Conservation (phyloP, 2,329 filamentous ascomycete genomes). For the Anisogramma anomala region DNA sequence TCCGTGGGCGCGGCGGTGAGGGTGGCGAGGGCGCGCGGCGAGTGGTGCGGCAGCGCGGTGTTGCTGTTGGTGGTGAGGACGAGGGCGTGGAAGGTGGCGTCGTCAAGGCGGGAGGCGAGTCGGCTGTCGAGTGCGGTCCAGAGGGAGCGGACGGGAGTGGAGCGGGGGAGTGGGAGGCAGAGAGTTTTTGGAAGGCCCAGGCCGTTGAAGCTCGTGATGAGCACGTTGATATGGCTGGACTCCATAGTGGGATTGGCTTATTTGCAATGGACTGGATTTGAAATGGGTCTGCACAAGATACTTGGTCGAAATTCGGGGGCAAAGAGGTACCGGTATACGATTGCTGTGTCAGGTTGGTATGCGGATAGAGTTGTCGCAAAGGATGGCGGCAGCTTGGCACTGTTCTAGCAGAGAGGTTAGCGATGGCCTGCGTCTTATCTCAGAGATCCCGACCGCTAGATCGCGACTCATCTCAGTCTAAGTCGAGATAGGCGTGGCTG, state of each 20-base stretch:
- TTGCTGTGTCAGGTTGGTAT: no score
- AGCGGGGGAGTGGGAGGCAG: constrained; percentile 57
- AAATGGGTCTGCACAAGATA: not conserved
- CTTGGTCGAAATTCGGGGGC: not conserved
- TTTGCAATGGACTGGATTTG: not conserved
- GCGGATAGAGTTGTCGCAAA: not conserved
- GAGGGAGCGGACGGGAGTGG: constrained; percentile 56
- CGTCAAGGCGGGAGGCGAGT: constrained; percentile 44
- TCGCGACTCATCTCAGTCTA: no score
- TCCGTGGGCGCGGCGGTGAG: constrained; percentile 42
- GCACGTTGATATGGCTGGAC: constrained; percentile 57
- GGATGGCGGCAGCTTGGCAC: no score
- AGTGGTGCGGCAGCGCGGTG: constrained; percentile 49
- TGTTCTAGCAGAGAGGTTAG: no score
- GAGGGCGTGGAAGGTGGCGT: constrained; percentile 35
- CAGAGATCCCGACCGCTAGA: no score
- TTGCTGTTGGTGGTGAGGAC: constrained; percentile 76
- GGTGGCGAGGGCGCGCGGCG: constrained; percentile 43
- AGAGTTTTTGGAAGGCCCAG: constrained; percentile 74
- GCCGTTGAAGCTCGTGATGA: constrained; percentile 75
- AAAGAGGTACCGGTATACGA: no score
- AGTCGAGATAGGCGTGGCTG: no score
- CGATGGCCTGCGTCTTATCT: no score
- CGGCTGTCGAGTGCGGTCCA: constrained; percentile 50
- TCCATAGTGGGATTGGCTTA: constrained; percentile 34